Percentiles rank a stretch among this genome's conserved stretches.
These are phyloP conservation scores for Cyclotella kingstonii DNA, from an alignment of 108 stramenopile species.

Conservation along the genomic window DNA sequence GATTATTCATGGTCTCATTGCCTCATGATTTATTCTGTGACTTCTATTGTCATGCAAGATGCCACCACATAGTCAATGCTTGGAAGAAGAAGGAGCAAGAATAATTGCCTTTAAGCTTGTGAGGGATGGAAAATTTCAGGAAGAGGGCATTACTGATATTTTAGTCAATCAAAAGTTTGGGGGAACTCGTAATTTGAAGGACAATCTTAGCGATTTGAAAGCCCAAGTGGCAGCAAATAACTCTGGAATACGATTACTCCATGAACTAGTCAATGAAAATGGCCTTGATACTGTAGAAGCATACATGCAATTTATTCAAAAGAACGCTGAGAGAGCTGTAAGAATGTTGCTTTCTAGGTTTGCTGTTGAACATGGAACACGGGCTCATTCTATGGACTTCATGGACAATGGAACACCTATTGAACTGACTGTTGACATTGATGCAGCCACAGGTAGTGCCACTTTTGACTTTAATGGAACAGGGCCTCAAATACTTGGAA, in stretches of 20 bases:
- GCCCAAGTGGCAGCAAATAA: slow-evolving; percentile 99
- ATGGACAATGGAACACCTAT: slow-evolving; percentile 99
- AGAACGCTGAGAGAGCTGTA: slow-evolving; percentile 93
- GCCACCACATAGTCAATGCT: slow-evolving; percentile 87
- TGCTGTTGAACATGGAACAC: slow-evolving; percentile 57
- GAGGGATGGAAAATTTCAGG: slow-evolving; percentile 88
- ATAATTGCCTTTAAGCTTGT: slow-evolving; percentile 98
- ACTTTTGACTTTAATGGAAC: slow-evolving; percentile 98
- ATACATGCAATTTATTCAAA: slow-evolving; percentile 98
- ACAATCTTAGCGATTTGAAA: slow-evolving; percentile 92
- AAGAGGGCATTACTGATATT: slow-evolving; percentile 91
- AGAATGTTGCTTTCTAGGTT: slow-evolving; percentile 90
- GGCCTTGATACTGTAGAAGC: slow-evolving; percentile 85
- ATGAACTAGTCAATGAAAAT: slow-evolving; percentile 84
- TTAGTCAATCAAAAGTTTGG: slow-evolving; percentile 78
- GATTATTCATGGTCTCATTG: too few species aligned
- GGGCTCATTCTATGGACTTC: slow-evolving; percentile 81
- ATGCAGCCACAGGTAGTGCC: slow-evolving; percentile 75
- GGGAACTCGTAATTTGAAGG: slow-evolving; percentile 92
- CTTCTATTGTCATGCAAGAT: slow-evolving; percentile 47
- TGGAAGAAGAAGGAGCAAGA: slow-evolving; percentile 96
- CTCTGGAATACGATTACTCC: slow-evolving; percentile 86
- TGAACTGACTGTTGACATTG: slow-evolving; percentile 83
- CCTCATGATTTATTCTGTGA: background rate
- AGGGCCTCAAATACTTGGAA: slow-evolving; percentile 92